phyloP scores from a whole-genome alignment of 1,284 basidiomycete genomes.

The Irpex sp. region DNA sequence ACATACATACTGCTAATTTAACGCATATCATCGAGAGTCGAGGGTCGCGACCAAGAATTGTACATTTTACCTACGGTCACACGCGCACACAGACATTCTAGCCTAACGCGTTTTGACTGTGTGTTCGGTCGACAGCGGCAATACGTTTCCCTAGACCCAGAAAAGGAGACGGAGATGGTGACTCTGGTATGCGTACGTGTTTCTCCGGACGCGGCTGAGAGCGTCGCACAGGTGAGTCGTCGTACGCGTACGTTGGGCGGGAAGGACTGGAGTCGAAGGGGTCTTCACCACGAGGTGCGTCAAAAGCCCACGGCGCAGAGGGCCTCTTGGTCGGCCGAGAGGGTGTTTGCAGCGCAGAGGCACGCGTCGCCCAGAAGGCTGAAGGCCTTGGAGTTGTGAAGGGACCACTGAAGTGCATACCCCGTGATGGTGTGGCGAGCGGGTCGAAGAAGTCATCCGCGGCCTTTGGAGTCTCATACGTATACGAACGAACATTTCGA shows the following conservation, averaged over 20 bases:
- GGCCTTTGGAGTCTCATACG: conserved; percentile 37
- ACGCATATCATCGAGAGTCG: no score
- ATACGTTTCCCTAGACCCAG: neutral
- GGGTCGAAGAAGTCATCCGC: conserved; percentile 64
- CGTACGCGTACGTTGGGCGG: conserved; percentile 19
- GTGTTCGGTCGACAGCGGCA: neutral
- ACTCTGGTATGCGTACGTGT: neutral
- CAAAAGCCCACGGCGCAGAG: conserved; percentile 3
- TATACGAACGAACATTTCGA: conserved; percentile 42
- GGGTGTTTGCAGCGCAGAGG: conserved; percentile 48
- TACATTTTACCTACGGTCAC: no score
- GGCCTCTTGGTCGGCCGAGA: conserved; percentile 19
- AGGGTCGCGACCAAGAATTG: no score
- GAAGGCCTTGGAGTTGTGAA: conserved; percentile 54
- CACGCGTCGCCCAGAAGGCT: conserved; percentile 25
- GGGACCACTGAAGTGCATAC: conserved; percentile 51
- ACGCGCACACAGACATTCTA: neutral
- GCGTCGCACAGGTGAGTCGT: conserved; percentile 31
- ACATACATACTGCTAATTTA: no score
- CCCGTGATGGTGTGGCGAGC: conserved; percentile 69
- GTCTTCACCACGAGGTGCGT: conserved; percentile 3
- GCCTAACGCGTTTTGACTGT: neutral
- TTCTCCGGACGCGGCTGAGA: conserved; percentile 11
- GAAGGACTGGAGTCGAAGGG: conserved; percentile 2
- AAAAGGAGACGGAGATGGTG: conserved; percentile 5